Percentiles rank a stretch among this genome's conserved stretches.
Evolutionary conservation across 1,284 basidiomycete species (phyloP).

Genomic region (Tilletia indica): DNA sequence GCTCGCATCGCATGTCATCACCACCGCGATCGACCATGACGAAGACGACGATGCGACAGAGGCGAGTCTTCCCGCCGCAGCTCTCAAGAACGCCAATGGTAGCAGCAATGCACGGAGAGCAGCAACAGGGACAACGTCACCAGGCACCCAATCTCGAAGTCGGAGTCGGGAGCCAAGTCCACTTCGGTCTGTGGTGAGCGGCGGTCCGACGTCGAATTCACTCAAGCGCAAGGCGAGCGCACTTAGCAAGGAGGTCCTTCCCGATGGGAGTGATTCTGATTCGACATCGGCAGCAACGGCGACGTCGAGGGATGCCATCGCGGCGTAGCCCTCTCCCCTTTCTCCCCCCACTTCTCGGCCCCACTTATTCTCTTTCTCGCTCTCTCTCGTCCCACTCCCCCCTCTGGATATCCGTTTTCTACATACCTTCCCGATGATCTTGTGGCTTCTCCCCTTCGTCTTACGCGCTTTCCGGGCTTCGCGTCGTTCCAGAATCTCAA

Average conservation of each 20-base stretch:
- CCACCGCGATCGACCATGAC: conserved; percentile 35
- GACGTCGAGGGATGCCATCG: too few relatives aligned
- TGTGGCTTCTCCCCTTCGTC: too few relatives aligned
- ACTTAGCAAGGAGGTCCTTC: conserved; percentile 31
- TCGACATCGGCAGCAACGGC: not conserved
- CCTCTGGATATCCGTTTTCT: too few relatives aligned
- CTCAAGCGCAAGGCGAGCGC: conserved; percentile 36
- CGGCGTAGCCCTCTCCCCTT: too few relatives aligned
- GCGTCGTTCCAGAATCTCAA: too few relatives aligned
- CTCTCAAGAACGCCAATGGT: not conserved
- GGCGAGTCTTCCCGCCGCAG: not conserved
- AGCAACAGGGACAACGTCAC: not conserved
- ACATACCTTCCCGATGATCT: too few relatives aligned
- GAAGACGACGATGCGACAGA: conserved; percentile 25
- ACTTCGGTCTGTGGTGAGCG: not conserved
- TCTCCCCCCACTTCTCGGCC: too few relatives aligned
- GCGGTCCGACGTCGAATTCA: not conserved
- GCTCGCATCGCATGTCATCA: conserved; percentile 35
- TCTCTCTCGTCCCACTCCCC: too few relatives aligned
- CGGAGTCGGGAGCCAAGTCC: conserved; percentile 3
- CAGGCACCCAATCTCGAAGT: not conserved
- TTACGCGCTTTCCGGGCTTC: too few relatives aligned
- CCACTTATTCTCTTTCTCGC: too few relatives aligned
- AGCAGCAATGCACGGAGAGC: not conserved
- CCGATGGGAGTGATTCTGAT: conserved; percentile 18